Evolutionary conservation across 129 eudicot genomes (phyloP).

Genomic region (Ambrosia trifida): DNA sequence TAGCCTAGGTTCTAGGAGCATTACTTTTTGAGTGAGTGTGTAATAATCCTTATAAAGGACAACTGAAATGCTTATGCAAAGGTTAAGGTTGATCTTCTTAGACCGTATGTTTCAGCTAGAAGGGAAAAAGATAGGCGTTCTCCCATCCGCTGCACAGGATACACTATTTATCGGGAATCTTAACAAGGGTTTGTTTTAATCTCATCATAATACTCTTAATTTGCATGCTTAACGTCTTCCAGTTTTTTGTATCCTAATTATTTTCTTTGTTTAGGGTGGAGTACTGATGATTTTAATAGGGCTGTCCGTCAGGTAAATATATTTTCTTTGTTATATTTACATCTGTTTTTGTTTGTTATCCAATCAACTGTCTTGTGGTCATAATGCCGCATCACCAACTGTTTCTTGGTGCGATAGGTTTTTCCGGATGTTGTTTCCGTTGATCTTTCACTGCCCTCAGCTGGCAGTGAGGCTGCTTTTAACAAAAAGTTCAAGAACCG

Average conservation of each 20-base stretch:
- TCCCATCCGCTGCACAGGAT: slow-evolving; percentile 76
- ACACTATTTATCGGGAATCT: slow-evolving; percentile 83
- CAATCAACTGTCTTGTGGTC: background rate
- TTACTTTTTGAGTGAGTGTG: too few relatives aligned
- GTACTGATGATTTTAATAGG: slow-evolving; percentile 61
- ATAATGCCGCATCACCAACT: background rate
- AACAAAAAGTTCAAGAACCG: slow-evolving; percentile 70
- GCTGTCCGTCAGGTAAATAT: slow-evolving; percentile 65
- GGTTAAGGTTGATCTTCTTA: slow-evolving; percentile 9
- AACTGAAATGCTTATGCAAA: background rate
- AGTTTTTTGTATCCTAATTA: slow-evolving; percentile 13
- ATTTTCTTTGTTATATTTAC: too few relatives aligned
- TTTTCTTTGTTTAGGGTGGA: slow-evolving; percentile 62
- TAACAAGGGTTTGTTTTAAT: slow-evolving; percentile 63
- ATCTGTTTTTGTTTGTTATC: background rate
- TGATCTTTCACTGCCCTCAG: slow-evolving; percentile 54
- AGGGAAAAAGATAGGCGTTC: slow-evolving; percentile 91
- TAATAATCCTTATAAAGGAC: background rate
- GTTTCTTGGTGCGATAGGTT: slow-evolving; percentile 45
- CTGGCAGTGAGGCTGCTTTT: slow-evolving; percentile 38
- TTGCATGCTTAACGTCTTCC: slow-evolving; percentile 17
- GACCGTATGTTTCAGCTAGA: slow-evolving; percentile 65
- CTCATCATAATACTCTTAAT: slow-evolving; percentile 9
- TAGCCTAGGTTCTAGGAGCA: too few relatives aligned
- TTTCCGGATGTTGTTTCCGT: slow-evolving; percentile 78